Percentiles rank a stretch among this genome's conserved stretches.
Evolutionary conservation across 768 basidiomycete species (phyloP).

Genomic region (Hortiboletus campestris): DNA sequence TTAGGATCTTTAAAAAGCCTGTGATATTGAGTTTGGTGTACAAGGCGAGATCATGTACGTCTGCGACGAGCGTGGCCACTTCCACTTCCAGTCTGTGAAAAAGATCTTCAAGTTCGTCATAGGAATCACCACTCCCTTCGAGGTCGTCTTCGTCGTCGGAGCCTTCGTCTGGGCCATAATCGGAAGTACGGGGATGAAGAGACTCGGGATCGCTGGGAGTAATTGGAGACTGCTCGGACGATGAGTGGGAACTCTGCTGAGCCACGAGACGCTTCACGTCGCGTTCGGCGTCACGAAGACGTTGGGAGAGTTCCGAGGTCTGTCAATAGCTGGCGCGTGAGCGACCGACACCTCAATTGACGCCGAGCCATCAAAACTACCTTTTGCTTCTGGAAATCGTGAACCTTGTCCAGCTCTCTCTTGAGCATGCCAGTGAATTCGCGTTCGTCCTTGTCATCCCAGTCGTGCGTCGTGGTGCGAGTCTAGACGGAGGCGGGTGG

Average conservation of each 20-base stretch:
- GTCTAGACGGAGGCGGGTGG: conserved; percentile 27
- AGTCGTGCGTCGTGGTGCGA: conserved; percentile 54
- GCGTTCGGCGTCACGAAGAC: conserved; percentile 80
- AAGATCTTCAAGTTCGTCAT: conserved; percentile 77
- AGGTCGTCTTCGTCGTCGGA: conserved; percentile 59
- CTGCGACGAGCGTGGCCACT: conserved; percentile 91
- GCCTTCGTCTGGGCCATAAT: conserved; percentile 59
- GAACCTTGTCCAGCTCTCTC: conserved; percentile 88
- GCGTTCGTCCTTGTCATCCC: conserved; percentile 78
- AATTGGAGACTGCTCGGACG: conserved; percentile 25
- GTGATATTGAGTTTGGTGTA: conserved; percentile 98
- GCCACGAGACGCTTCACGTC: conserved; percentile 77
- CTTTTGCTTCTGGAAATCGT: conserved; percentile 90
- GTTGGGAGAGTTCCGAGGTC: conserved; percentile 78
- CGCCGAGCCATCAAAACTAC: conserved; percentile 36
- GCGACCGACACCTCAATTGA: not conserved
- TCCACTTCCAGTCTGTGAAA: conserved; percentile 91
- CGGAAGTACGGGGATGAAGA: conserved; percentile 44
- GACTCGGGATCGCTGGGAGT: conserved; percentile 50
- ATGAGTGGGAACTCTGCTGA: conserved; percentile 39
- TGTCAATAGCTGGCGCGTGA: conserved; percentile 25
- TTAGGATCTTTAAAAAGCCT: conserved; percentile 97
- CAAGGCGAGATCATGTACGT: conserved; percentile 86
- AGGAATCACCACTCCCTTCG: conserved; percentile 50
- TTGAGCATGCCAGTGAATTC: conserved; percentile 80